Percentiles rank a stretch among this genome's conserved stretches.
Evolutionary conservation across 371 early-diverging fungal species (phyloP).

Genomic region (Rhizopus sp.): DNA sequence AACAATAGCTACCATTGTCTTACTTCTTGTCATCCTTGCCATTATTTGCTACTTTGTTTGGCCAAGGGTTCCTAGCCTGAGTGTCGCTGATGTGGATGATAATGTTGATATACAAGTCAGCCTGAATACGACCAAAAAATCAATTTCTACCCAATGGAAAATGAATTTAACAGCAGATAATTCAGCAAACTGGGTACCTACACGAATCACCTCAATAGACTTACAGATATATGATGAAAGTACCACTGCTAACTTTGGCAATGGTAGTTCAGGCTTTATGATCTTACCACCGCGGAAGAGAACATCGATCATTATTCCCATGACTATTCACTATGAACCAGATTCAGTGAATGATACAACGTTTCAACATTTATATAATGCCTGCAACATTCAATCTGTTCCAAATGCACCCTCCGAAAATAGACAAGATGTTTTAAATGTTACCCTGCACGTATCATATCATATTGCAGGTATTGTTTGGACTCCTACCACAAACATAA

Average conservation of each 20-base stretch:
- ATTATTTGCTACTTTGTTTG: slow-evolving; percentile 40
- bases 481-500: slow-evolving; percentile 25
- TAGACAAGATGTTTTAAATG: slow-evolving; percentile 24
- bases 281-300: slow-evolving; percentile 11
- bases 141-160: slow-evolving; percentile 24
- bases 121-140: slow-evolving; percentile 21
- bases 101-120: slow-evolving; percentile 13
- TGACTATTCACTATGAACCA: slow-evolving; percentile 25
- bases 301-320: slow-evolving; percentile 8
- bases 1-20: slow-evolving; percentile 2
- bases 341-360: slow-evolving; percentile 30
- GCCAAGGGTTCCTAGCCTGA: slow-evolving; percentile 34
- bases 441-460: slow-evolving; percentile 30
- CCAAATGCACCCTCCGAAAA: slow-evolving; percentile 19
- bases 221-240: slow-evolving; percentile 21
- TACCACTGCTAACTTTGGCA: slow-evolving; percentile 18
- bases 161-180: slow-evolving; percentile 34
- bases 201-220: slow-evolving; percentile 21
- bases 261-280: slow-evolving; percentile 8
- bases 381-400: slow-evolving; percentile 31
- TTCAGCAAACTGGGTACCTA: slow-evolving; percentile 35
- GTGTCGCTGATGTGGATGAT: slow-evolving; percentile 22
- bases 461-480: slow-evolving; percentile 41
- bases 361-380: slow-evolving; percentile 37
- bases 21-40: slow-evolving; percentile 12